These are phyloP conservation scores for Erucastrum elatum DNA, from an alignment of 345 rosid species.

Conservation along the genomic window DNA sequence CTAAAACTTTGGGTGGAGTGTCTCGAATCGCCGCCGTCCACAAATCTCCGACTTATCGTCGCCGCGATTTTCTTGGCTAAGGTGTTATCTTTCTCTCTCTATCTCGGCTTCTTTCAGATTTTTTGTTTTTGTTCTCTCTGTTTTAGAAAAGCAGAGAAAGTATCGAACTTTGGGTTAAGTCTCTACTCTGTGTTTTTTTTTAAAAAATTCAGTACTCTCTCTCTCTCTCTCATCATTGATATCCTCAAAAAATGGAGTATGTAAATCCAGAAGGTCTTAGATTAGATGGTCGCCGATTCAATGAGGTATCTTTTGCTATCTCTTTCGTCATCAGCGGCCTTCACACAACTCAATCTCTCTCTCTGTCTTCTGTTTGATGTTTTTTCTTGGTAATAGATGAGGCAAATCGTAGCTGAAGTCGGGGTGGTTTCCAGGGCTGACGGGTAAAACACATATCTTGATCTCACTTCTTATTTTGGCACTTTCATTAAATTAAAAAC, in stretches of 20 bases:
- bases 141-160: not conserved
- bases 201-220: too few species aligned
- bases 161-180: not conserved
- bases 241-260: constrained; percentile 56
- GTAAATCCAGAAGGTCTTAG: constrained; percentile 91
- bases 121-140: not conserved
- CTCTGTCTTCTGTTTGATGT: not conserved
- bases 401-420: constrained; percentile 86
- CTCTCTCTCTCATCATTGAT: not conserved
- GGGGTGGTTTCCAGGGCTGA: constrained; percentile 78
- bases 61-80: not conserved
- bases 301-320: constrained; percentile 44
- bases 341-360: not conserved
- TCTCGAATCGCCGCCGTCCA: constrained; percentile 13
- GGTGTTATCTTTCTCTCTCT: not conserved
- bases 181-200: too few species aligned
- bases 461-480: not conserved
- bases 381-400: constrained; percentile 53
- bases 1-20: too few species aligned
- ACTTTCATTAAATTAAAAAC: not conserved
- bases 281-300: constrained; percentile 80
- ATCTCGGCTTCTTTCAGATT: not conserved
- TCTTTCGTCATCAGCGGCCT: not conserved
- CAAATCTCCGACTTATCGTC: constrained; percentile 16
- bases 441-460: constrained; percentile 48